Percentiles rank a stretch among this genome's conserved stretches.
Conservation (phyloP, 2,329 filamentous ascomycete species). For the Trichoderma sp. region DNA sequence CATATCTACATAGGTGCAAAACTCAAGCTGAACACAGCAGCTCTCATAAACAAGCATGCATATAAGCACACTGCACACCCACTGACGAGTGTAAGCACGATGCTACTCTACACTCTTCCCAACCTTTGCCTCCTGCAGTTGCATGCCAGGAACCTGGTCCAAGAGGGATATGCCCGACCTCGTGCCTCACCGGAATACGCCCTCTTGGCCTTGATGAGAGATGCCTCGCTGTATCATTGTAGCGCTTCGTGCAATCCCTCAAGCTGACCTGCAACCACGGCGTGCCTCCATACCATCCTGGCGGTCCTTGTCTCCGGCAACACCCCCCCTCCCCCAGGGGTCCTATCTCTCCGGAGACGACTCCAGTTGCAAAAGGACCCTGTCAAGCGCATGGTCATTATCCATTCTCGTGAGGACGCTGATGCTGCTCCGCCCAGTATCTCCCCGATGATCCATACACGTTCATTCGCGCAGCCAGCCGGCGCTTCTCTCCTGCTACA, state of each 20-base stretch:
- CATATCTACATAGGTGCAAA: not conserved
- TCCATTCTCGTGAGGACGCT: constrained; percentile 20
- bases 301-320: constrained; percentile 8
- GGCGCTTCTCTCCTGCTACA: too few species aligned
- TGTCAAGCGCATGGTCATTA: not conserved
- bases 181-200: not conserved
- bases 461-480: not conserved
- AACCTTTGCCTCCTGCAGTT: not conserved
- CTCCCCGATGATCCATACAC: constrained; percentile 1
- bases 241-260: too few species aligned
- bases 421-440: constrained; percentile 2
- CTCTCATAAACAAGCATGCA: not conserved
- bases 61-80: not conserved
- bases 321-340: constrained; percentile 10
- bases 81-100: not conserved
- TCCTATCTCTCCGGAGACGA: constrained; percentile 8
- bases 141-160: not conserved
- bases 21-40: not conserved
- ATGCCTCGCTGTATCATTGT: not conserved
- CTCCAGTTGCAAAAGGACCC: constrained; percentile 18
- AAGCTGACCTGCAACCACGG: not conserved
- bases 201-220: not conserved
- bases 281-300: not conserved
- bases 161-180: not conserved
- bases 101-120: too few species aligned